A percentile compares a stretch with the other conserved stretches of the same genome.
Conservation (phyloP, 805 yeast genomes). For the Yamadazyma olivae region DNA sequence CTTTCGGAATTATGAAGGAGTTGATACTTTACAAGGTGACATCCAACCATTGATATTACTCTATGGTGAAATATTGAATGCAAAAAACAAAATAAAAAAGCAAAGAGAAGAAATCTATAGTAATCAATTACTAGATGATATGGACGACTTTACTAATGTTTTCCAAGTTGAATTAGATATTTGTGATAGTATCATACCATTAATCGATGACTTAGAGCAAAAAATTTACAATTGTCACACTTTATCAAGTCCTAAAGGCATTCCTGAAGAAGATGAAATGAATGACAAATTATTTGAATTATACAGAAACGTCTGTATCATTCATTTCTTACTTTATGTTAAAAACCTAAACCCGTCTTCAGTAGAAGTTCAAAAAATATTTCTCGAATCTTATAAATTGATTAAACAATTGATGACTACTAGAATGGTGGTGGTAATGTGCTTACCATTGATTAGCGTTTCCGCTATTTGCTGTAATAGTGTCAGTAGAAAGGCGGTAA, state of each 20-base stretch:
- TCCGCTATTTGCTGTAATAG: too few relatives aligned
- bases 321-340: neutral
- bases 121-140: neutral
- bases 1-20: slow-evolving; percentile 11
- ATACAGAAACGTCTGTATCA: neutral
- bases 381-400: neutral
- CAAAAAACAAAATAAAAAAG: slow-evolving; percentile 3
- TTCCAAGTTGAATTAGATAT: neutral
- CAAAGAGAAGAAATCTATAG: neutral
- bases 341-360: neutral
- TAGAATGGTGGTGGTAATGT: too few relatives aligned
- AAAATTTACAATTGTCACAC: neutral
- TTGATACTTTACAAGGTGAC: slow-evolving; percentile 22
- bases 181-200: neutral
- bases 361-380: neutral
- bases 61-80: slow-evolving; percentile 14
- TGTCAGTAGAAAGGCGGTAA: too few relatives aligned
- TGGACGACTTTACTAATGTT: neutral
- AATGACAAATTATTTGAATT: neutral
- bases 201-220: neutral
- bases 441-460: too few relatives aligned
- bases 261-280: neutral
- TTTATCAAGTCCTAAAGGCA: neutral
- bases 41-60: slow-evolving; percentile 17
- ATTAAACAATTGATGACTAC: too few relatives aligned